Evolutionary conservation across 176 grass and related monocot genomes (phyloP).

Genomic region (Bolboschoenus planiculmis): DNA sequence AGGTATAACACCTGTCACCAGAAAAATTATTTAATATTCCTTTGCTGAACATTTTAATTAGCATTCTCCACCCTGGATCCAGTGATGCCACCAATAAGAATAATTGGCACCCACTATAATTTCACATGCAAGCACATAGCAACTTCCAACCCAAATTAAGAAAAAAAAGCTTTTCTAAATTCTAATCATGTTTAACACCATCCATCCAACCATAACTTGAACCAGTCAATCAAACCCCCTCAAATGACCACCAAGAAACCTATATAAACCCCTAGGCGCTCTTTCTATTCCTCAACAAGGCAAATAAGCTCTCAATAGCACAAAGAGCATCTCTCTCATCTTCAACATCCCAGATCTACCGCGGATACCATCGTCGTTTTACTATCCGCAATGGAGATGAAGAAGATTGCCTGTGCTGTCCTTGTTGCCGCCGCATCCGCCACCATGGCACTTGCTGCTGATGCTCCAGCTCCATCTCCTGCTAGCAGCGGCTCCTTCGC

Average conservation of each 20-base stretch:
- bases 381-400: conserved; percentile 27
- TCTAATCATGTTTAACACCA: conserved; percentile 7
- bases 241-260: conserved; percentile 1
- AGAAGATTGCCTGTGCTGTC: conserved; percentile 29
- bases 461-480: conserved; percentile 23
- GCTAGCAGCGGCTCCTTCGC: background rate
- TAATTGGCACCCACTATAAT: conserved; percentile 14
- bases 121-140: conserved; percentile 23
- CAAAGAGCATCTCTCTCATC: conserved; percentile 14
- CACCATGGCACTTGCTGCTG: conserved; percentile 4
- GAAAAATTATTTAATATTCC: background rate
- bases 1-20: background rate
- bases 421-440: conserved; percentile 21
- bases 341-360: background rate
- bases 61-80: conserved; percentile 14
- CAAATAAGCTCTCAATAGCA: background rate
- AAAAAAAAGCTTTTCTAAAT: background rate
- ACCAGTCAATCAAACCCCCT: conserved; percentile 1
- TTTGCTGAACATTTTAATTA: background rate
- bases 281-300: conserved; percentile 13
- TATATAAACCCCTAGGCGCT: conserved; percentile 21
- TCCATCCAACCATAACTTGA: background rate
- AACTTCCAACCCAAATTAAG: conserved; percentile 18
- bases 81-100: background rate
- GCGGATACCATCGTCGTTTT: background rate